These are phyloP conservation scores for Arthromyces matolae DNA, from an alignment of 768 basidiomycete species.

Conservation along the genomic window DNA sequence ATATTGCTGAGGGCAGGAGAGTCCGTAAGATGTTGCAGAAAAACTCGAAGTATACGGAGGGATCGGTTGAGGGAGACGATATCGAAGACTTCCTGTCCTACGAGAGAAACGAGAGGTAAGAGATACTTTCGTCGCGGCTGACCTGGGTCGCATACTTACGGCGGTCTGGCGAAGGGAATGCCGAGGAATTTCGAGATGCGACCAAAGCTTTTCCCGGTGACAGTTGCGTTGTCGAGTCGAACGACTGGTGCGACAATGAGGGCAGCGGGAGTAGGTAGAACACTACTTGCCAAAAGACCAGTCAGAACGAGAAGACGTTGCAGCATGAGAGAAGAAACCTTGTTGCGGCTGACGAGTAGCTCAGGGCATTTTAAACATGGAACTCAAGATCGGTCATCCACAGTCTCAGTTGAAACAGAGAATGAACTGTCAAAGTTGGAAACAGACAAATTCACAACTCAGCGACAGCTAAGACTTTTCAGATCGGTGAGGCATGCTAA, in stretches of 20 bases:
- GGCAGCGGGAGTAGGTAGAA: conserved; percentile 19
- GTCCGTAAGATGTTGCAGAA: conserved; percentile 38
- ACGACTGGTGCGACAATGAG: conserved; percentile 33
- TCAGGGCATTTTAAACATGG: not conserved
- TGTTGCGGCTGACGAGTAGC: not conserved
- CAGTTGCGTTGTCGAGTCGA: conserved; percentile 39
- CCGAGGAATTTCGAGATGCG: conserved; percentile 41
- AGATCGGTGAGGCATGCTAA: no score
- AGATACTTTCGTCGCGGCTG: not conserved
- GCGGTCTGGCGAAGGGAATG: conserved; percentile 53
- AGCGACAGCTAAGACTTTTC: no score
- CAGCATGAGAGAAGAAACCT: not conserved
- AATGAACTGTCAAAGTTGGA: no score
- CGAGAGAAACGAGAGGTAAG: not conserved
- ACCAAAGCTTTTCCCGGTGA: conserved; percentile 37
- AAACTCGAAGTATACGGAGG: conserved; percentile 32
- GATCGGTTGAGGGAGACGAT: conserved; percentile 38
- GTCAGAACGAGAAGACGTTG: not conserved
- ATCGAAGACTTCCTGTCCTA: conserved; percentile 37
- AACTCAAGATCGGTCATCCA: no score
- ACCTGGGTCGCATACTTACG: conserved; percentile 32
- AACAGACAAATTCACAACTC: no score
- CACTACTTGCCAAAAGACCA: not conserved
- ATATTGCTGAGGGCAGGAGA: conserved; percentile 45
- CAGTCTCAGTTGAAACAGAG: no score